Percentiles rank a stretch among this genome's conserved stretches.
Conservation (phyloP, 2,329 filamentous ascomycete genomes). For the Dothideomycetidae sp. region DNA sequence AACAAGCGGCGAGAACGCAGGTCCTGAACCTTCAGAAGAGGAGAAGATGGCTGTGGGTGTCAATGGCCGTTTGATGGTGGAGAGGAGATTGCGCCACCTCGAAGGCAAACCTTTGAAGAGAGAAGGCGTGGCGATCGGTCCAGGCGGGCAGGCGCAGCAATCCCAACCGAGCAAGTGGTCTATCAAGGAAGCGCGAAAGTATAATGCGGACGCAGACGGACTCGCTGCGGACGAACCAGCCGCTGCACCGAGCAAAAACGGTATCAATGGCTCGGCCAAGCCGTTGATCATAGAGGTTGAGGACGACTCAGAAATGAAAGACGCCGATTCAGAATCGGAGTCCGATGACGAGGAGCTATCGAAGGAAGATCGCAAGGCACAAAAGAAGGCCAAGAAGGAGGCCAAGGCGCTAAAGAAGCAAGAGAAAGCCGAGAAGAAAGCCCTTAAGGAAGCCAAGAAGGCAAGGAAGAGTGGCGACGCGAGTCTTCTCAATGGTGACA, state of each 20-base stretch:
- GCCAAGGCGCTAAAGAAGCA: slow-evolving; percentile 12
- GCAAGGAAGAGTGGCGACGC: slow-evolving; percentile 2
- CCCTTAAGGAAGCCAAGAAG: slow-evolving; percentile 10
- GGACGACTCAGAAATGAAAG: slow-evolving; percentile 13
- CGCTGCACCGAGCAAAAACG: slow-evolving; percentile 19
- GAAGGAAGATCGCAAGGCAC: slow-evolving; percentile 12
- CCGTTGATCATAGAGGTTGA: slow-evolving; percentile 36
- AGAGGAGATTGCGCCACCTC: slow-evolving; percentile 59
- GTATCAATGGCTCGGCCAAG: slow-evolving; percentile 35
- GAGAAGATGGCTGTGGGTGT: slow-evolving; percentile 73
- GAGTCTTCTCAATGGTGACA: slow-evolving; percentile 6
- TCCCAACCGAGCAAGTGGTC: slow-evolving; percentile 62
- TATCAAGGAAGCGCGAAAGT: slow-evolving; percentile 83
- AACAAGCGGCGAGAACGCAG: slow-evolving; percentile 48
- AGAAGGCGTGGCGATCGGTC: slow-evolving; percentile 59
- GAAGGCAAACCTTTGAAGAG: slow-evolving; percentile 83
- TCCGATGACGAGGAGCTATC: slow-evolving; percentile 10
- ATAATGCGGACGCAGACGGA: slow-evolving; percentile 88
- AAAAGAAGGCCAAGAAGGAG: slow-evolving; percentile 14
- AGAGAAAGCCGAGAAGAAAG: slow-evolving; percentile 11
- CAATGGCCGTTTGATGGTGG: slow-evolving; percentile 54
- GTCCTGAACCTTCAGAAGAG: slow-evolving; percentile 61
- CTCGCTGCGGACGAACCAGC: slow-evolving; percentile 54
- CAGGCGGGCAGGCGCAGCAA: slow-evolving; percentile 49
- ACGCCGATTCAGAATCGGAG: slow-evolving; percentile 8